Conservation (phyloP, 345 rosid genomes). For the Moringa oleifera region DNA sequence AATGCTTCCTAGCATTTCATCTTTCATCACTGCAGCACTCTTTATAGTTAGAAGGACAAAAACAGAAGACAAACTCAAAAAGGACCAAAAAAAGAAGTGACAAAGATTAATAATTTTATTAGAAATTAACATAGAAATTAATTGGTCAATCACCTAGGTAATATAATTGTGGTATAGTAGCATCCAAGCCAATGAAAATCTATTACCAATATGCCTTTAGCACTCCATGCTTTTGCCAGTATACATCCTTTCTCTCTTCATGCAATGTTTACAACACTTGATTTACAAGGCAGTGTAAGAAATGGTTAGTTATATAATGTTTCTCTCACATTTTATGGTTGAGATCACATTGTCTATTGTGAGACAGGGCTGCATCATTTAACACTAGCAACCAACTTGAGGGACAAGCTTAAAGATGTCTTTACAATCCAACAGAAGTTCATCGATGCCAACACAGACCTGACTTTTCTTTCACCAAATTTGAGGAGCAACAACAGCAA, state of each 20-base stretch:
- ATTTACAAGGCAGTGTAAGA: background rate
- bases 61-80: background rate
- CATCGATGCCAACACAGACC: background rate
- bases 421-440: background rate
- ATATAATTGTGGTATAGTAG: too few relatives aligned
- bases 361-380: background rate
- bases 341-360: background rate
- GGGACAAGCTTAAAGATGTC: background rate
- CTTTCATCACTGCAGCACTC: slow-evolving; percentile 14
- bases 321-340: background rate
- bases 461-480: background rate
- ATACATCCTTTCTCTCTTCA: background rate
- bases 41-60: slow-evolving; percentile 6
- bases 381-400: background rate
- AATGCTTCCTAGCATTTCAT: slow-evolving; percentile 4
- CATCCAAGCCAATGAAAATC: too few relatives aligned
- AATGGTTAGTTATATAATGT: too few relatives aligned
- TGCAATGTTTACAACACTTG: background rate
- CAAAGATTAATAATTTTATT: background rate
- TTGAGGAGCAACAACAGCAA: slow-evolving; percentile 2
- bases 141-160: too few relatives aligned
- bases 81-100: background rate
- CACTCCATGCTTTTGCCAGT: background rate
- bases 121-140: background rate
- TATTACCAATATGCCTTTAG: background rate